Evolutionary conservation across 2,329 filamentous ascomycete genomes (phyloP).

Genomic region (Leptographium flavum): DNA sequence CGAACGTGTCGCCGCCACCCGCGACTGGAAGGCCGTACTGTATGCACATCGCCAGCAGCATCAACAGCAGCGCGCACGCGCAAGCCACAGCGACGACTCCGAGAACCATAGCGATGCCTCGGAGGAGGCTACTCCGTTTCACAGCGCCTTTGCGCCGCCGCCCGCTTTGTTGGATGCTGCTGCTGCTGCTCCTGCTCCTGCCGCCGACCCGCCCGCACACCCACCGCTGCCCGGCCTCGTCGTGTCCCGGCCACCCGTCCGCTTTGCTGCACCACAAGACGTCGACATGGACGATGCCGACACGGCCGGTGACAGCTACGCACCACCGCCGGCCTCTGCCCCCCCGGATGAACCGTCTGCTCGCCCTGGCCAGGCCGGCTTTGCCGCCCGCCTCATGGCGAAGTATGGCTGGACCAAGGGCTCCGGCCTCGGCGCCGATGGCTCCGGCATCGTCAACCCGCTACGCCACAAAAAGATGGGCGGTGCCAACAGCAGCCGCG

Average conservation of each 20-base stretch:
- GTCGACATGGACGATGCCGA: slow-evolving; percentile 14
- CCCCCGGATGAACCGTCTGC: slow-evolving; percentile 33
- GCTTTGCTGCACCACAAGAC: slow-evolving; percentile 38
- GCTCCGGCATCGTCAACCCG: slow-evolving; percentile 72
- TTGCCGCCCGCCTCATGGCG: slow-evolving; percentile 75
- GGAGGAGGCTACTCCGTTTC: not conserved
- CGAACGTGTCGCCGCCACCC: slow-evolving; percentile 64
- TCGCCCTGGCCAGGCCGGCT: slow-evolving; percentile 67
- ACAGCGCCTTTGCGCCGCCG: slow-evolving; percentile 35
- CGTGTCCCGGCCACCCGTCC: slow-evolving; percentile 66
- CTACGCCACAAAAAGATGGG: slow-evolving; percentile 70
- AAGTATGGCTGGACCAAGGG: slow-evolving; percentile 93
- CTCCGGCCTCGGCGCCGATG: slow-evolving; percentile 68
- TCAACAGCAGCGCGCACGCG: slow-evolving; percentile 23
- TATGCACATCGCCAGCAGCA: slow-evolving; percentile 54
- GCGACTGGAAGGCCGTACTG: slow-evolving; percentile 73
- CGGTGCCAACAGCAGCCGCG: slow-evolving; percentile 56
- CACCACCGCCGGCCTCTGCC: slow-evolving; percentile 8
- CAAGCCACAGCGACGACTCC: slow-evolving; percentile 12
- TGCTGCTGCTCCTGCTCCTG: slow-evolving; percentile 9
- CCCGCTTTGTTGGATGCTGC: slow-evolving; percentile 22
- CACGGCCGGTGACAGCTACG: slow-evolving; percentile 3
- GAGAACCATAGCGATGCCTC: slow-evolving; percentile 18
- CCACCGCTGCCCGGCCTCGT: slow-evolving; percentile 30
- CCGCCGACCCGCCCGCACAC: slow-evolving; percentile 21